Evolutionary conservation across 2,329 filamentous ascomycete genomes (phyloP).

Genomic region (Tolypocladium pustulatum): DNA sequence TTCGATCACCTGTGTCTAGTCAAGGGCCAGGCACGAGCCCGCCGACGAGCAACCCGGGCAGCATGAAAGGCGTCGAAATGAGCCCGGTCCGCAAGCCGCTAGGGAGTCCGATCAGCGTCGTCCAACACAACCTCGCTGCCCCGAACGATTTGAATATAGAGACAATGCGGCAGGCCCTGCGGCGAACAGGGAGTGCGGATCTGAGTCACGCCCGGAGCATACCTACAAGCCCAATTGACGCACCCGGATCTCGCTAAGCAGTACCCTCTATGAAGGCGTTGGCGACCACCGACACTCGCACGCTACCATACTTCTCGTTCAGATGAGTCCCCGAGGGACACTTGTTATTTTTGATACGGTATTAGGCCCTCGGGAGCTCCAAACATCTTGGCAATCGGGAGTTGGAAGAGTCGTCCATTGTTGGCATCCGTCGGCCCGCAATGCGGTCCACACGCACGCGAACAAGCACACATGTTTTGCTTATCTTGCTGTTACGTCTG

Average conservation of each 20-base stretch:
- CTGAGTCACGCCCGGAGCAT: conserved; percentile 47
- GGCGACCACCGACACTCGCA: background rate
- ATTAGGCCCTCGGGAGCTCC: background rate
- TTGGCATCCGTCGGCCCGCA: conserved; percentile 1
- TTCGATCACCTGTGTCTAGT: conserved; percentile 69
- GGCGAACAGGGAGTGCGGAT: conserved; percentile 77
- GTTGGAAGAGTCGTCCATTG: conserved; percentile 2
- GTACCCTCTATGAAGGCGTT: background rate
- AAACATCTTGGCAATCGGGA: conserved; percentile 4
- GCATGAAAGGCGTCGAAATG: conserved; percentile 63
- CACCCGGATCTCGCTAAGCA: conserved; percentile 16
- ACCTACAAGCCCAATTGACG: conserved; percentile 47
- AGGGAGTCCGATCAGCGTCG: conserved; percentile 51
- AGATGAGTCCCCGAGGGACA: background rate
- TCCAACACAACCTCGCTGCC: conserved; percentile 33
- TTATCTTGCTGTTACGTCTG: background rate
- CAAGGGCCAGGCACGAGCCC: conserved; percentile 59
- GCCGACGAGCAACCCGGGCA: conserved; percentile 65
- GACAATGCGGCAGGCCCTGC: conserved; percentile 84
- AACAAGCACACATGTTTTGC: background rate
- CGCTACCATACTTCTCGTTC: background rate
- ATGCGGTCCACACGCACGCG: background rate
- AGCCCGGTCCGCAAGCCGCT: conserved; percentile 50
- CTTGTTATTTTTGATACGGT: conserved; percentile 3
- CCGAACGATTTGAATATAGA: conserved; percentile 71